A percentile compares a stretch with the other conserved stretches of the same genome.
phyloP scores from a whole-genome alignment of 371 early-diverging fungal species.

The Enteropsectra breve region DNA sequence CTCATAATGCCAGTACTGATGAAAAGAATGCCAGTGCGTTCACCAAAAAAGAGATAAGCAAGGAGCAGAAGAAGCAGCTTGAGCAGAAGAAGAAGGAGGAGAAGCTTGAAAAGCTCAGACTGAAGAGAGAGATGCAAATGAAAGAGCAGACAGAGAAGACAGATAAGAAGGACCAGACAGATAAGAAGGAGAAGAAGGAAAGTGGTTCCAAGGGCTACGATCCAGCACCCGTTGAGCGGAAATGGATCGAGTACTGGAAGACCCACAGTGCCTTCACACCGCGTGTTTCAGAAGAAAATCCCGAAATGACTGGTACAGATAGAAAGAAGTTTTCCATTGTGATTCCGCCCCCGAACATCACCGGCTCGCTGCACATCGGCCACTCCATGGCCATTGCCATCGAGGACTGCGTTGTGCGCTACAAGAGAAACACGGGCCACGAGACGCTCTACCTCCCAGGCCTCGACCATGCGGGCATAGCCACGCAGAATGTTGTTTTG shows the following conservation, averaged over 20 bases:
- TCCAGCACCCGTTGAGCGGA: slow-evolving; percentile 78
- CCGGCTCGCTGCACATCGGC: slow-evolving; percentile 90
- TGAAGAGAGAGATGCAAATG: no score
- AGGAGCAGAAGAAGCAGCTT: slow-evolving; percentile 61
- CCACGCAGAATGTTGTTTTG: slow-evolving; percentile 93
- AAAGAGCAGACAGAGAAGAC: not conserved
- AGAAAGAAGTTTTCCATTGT: slow-evolving; percentile 70
- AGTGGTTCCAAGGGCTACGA: slow-evolving; percentile 63
- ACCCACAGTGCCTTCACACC: slow-evolving; percentile 80
- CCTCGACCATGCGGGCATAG: slow-evolving; percentile 96
- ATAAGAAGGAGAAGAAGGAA: slow-evolving; percentile 10
- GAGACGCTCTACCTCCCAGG: slow-evolving; percentile 90
- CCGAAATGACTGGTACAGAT: slow-evolving; percentile 66
- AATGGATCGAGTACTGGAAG: slow-evolving; percentile 92
- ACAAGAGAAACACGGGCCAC: slow-evolving; percentile 85
- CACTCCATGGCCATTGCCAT: slow-evolving; percentile 90
- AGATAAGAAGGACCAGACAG: not conserved
- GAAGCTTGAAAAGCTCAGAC: slow-evolving; percentile 79
- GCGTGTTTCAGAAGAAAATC: slow-evolving; percentile 63
- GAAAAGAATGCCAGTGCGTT: no score
- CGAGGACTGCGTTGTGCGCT: slow-evolving; percentile 86
- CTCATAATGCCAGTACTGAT: no score
- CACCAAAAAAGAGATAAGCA: no score
- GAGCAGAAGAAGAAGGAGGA: slow-evolving; percentile 78
- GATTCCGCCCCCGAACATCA: slow-evolving; percentile 97